Percentiles rank a stretch among this genome's conserved stretches.
Evolutionary conservation across 208 protist species (phyloP).

Genomic region (Zelonia costaricensis): DNA sequence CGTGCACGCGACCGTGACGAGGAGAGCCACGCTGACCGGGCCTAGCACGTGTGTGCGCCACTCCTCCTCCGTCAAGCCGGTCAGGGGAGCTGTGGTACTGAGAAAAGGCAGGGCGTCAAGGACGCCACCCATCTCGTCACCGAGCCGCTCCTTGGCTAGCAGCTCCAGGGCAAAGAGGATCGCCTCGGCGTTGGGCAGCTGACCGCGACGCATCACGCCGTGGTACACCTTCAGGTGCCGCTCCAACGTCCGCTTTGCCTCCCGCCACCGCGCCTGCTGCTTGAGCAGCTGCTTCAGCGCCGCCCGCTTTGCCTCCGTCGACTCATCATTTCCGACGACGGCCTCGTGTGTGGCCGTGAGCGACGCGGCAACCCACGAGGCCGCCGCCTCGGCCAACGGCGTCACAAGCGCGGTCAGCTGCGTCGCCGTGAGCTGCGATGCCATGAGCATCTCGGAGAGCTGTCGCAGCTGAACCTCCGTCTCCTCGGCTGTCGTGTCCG

Average conservation of each 20-base stretch:
- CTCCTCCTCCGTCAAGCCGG: slow-evolving; percentile 20
- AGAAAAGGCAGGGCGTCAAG: slow-evolving; percentile 20
- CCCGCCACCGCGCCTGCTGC: slow-evolving; percentile 29
- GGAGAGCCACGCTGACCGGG: slow-evolving; percentile 2
- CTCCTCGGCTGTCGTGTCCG: neutral
- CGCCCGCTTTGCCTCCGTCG: slow-evolving; percentile 47
- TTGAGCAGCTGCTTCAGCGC: slow-evolving; percentile 53
- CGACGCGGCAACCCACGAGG: slow-evolving; percentile 6
- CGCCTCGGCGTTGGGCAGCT: slow-evolving; percentile 24
- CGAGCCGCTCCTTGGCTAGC: slow-evolving; percentile 49
- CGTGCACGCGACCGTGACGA: slow-evolving; percentile 4
- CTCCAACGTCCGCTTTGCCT: slow-evolving; percentile 13
- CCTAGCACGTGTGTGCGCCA: slow-evolving; percentile 13
- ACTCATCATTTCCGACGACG: slow-evolving; percentile 63
- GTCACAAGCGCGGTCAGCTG: slow-evolving; percentile 11
- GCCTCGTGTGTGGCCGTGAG: slow-evolving; percentile 10
- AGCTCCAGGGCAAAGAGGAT: slow-evolving; percentile 47
- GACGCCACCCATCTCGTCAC: slow-evolving; percentile 12
- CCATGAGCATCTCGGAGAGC: neutral
- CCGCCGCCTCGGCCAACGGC: slow-evolving; percentile 28
- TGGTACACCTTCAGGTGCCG: slow-evolving; percentile 11
- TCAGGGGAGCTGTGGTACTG: slow-evolving; percentile 26
- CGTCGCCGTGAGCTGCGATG: neutral
- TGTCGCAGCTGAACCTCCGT: slow-evolving; percentile 6
- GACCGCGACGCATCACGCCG: slow-evolving; percentile 1